Base-by-base conservation (phyloP, 805 yeast genomes). In the Saccharomycopsis fodiens region DNA sequence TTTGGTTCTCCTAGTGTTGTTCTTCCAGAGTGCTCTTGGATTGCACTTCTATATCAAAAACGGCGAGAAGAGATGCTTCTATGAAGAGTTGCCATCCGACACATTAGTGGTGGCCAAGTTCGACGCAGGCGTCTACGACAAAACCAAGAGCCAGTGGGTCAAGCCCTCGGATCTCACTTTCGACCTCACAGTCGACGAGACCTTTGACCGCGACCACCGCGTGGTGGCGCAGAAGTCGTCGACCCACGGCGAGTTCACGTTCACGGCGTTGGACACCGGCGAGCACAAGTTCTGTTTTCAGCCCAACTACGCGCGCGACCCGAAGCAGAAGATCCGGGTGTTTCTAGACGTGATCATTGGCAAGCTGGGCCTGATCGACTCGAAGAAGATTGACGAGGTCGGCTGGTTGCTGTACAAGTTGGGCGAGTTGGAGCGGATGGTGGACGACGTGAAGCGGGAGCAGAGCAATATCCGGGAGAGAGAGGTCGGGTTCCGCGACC, bases 221-320 rank as follows among this genome's bases (percentile, higher is more conserved):
- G 95, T 87, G 21, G 80, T 79, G 31, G 62, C 70, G 49, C 95
- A 86, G 61, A 76, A 70, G 57, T 76, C 79, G 22, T 54, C 71
- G 2, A 66, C 85, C 10, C 63, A 61, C 34, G 85, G 87, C 13
- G 81, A 80, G 51, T 84, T 86, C 62, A 73, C 88, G 25, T 88
- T 85, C 68, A 82, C 89, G 10, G 84, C 96, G 1, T 66, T 78
- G 39, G 95, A 84, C 44, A 68, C 82, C 8, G 96, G 96, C 32
- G 94, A 85, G 60, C 96, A 88, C 69, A 72, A 73, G 56, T 72
- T 89, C 56, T 88, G 97, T 65, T 67, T 88, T 62, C 79, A 78
- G 35, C 79, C 79, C 41, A 57, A 59, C 41, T 72, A 66, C 51
- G 58, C 68, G 2, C 64, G 63, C 37, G 65, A 66, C 3, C 56